Conservation (phyloP, 768 basidiomycete species). For the Arthromyces matolae region DNA sequence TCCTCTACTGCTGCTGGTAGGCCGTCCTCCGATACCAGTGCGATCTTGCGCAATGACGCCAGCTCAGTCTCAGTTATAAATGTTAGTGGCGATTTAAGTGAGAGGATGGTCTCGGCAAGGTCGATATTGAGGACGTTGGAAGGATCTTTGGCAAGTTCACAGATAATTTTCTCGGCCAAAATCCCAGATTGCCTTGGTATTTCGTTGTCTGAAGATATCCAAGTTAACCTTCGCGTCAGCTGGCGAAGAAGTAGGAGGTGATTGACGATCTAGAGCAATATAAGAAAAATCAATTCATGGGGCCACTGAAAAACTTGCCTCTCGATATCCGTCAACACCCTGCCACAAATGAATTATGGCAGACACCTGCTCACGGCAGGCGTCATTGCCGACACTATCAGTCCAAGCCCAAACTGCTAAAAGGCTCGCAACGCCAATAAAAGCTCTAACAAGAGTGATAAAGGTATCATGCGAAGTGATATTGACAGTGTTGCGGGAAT, state of each 20-base stretch:
- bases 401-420: constrained; percentile 77
- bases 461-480: constrained; percentile 52
- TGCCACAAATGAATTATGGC: constrained; percentile 67
- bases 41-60: constrained; percentile 54
- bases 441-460: constrained; percentile 59
- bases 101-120: constrained; percentile 55
- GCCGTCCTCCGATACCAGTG: constrained; percentile 67
- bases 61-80: constrained; percentile 61
- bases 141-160: constrained; percentile 58
- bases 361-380: constrained; percentile 60
- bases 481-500: constrained; percentile 29
- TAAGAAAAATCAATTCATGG: constrained; percentile 9
- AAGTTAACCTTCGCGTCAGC: constrained; percentile 66
- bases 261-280: constrained; percentile 59
- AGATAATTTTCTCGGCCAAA: constrained; percentile 66
- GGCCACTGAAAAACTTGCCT: constrained; percentile 39
- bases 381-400: constrained; percentile 65
- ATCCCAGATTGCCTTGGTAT: constrained; percentile 60
- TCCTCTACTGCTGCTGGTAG: constrained; percentile 61
- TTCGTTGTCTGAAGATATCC: constrained; percentile 63
- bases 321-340: constrained; percentile 63
- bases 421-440: constrained; percentile 62
- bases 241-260: constrained; percentile 70
- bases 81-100: constrained; percentile 55
- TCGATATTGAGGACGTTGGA: constrained; percentile 55